These are phyloP conservation scores for Suillus placidus DNA, from an alignment of 768 basidiomycete genomes.

Conservation along the genomic window DNA sequence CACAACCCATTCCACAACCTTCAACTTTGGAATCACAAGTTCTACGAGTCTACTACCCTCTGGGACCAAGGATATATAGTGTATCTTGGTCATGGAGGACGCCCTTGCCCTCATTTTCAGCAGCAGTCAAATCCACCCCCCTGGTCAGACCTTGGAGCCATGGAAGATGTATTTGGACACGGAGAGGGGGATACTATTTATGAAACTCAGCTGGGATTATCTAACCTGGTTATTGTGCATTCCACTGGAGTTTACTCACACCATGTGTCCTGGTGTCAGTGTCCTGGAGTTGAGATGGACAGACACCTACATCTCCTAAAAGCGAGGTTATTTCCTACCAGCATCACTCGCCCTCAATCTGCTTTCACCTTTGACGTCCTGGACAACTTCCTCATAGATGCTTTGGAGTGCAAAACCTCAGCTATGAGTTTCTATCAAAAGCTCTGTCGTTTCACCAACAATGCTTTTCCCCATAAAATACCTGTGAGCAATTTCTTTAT, in stretches of 20 bases:
- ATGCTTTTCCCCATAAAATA: slow-evolving; percentile 7
- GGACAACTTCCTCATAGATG: slow-evolving; percentile 19
- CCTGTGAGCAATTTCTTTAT: neutral
- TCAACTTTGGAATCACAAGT: slow-evolving; percentile 24
- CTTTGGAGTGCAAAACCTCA: slow-evolving; percentile 20
- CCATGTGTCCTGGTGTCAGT: slow-evolving; percentile 5
- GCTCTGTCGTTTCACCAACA: neutral
- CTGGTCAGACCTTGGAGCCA: neutral
- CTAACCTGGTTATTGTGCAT: slow-evolving; percentile 8
- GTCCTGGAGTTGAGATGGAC: neutral
- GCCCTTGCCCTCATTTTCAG: slow-evolving; percentile 16
- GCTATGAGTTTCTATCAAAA: slow-evolving; percentile 6
- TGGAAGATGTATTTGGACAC: neutral
- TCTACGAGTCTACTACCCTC: slow-evolving; percentile 17
- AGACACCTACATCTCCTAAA: slow-evolving; percentile 18
- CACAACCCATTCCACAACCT: slow-evolving; percentile 20
- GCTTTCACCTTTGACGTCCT: slow-evolving; percentile 26
- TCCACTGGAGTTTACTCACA: slow-evolving; percentile 11
- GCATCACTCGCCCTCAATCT: slow-evolving; percentile 14
- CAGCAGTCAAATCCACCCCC: neutral
- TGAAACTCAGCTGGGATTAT: neutral
- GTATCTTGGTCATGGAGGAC: slow-evolving; percentile 26
- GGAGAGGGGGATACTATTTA: neutral
- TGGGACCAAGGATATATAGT: slow-evolving; percentile 21
- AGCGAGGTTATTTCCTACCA: slow-evolving; percentile 16